Percentiles rank a stretch among this genome's conserved stretches.
These are phyloP conservation scores for Stephania cephalantha DNA, from an alignment of 164 flowering plant species.

Conservation along the genomic window DNA sequence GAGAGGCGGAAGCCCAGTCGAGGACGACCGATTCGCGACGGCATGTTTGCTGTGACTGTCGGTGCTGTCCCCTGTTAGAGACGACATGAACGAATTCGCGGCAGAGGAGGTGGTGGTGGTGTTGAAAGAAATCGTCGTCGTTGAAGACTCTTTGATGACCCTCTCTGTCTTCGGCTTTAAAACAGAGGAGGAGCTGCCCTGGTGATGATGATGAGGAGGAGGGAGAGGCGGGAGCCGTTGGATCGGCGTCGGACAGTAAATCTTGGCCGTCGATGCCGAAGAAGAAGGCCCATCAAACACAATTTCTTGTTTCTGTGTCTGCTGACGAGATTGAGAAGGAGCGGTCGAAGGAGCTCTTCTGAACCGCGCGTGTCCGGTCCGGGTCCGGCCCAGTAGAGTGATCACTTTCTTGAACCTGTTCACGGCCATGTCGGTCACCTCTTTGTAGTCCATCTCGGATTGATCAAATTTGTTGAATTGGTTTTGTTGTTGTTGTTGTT, in stretches of 20 bases:
- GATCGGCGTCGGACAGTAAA: constrained; percentile 41
- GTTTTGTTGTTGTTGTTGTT: background rate
- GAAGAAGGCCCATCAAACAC: background rate
- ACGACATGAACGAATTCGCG: constrained; percentile 42
- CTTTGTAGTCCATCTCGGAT: constrained; percentile 36
- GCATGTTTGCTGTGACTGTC: constrained; percentile 17
- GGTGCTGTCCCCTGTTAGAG: constrained; percentile 42
- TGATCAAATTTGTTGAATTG: background rate
- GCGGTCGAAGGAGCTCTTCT: constrained; percentile 48
- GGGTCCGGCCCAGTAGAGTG: constrained; percentile 57
- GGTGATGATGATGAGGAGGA: background rate
- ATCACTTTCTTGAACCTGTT: constrained; percentile 69
- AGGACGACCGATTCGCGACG: constrained; percentile 8
- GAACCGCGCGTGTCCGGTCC: constrained; percentile 96
- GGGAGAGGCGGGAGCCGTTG: constrained; percentile 50
- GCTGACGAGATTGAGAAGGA: background rate
- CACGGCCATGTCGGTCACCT: constrained; percentile 69
- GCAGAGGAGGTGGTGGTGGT: constrained; percentile 32
- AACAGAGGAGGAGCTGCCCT: background rate
- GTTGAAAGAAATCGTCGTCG: constrained; percentile 22
- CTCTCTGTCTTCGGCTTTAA: background rate
- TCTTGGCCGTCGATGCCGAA: background rate
- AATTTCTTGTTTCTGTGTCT: too few species aligned
- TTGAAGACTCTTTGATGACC: background rate
- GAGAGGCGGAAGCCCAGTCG: constrained; percentile 46